A percentile compares a stretch with the other conserved stretches of the same genome.
phyloP scores from a whole-genome alignment of 306 rosid species.

The Lathyrus tuberosus region DNA sequence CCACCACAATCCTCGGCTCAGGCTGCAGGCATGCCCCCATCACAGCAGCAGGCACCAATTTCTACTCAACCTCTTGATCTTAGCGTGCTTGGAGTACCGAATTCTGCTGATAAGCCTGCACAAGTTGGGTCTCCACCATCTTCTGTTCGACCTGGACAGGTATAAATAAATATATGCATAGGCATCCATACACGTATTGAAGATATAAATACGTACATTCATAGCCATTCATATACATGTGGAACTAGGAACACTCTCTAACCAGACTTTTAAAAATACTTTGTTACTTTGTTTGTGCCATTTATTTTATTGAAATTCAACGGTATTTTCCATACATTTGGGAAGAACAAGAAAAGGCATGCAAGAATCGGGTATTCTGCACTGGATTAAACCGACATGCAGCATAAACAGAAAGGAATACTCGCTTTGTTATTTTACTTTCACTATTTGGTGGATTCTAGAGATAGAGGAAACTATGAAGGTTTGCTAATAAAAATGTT shows the following conservation, averaged over 20 bases:
- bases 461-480: slow-evolving; percentile 19
- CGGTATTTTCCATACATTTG: slow-evolving; percentile 13
- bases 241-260: slow-evolving; percentile 15
- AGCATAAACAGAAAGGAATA: slow-evolving; percentile 20
- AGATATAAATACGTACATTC: slow-evolving; percentile 19
- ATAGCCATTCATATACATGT: slow-evolving; percentile 17
- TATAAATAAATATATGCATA: slow-evolving; percentile 38
- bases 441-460: slow-evolving; percentile 26
- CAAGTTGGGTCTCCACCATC: slow-evolving; percentile 63
- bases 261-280: slow-evolving; percentile 24
- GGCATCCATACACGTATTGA: not conserved
- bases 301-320: slow-evolving; percentile 21
- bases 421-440: slow-evolving; percentile 9
- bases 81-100: slow-evolving; percentile 75
- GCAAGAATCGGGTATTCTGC: slow-evolving; percentile 26
- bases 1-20: slow-evolving; percentile 76
- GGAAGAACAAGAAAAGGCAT: slow-evolving; percentile 18
- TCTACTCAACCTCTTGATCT: slow-evolving; percentile 92
- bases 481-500: slow-evolving; percentile 9
- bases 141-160: slow-evolving; percentile 97
- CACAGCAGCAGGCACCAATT: slow-evolving; percentile 58
- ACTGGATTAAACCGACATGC: slow-evolving; percentile 8
- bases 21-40: slow-evolving; percentile 49
- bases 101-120: slow-evolving; percentile 62
- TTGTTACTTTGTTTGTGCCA: slow-evolving; percentile 12